Percentiles rank a stretch among this genome's conserved stretches.
Evolutionary conservation across 1,139 yeast genomes (phyloP).

Genomic region (Suhomyces maxii): DNA sequence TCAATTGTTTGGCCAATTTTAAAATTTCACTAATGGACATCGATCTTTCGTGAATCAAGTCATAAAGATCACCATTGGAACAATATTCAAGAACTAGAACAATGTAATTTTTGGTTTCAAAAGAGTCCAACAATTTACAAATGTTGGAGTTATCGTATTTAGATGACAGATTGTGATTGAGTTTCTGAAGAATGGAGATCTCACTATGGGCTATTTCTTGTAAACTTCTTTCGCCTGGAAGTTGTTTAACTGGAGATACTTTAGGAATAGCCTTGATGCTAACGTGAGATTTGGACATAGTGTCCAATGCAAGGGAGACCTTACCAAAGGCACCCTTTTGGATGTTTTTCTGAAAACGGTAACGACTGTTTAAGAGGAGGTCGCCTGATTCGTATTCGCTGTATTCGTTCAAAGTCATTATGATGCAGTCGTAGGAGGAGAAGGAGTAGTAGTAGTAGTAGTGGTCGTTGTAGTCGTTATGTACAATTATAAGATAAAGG

Average conservation of each 20-base stretch:
- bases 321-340: slow-evolving; percentile 57
- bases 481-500: slow-evolving; percentile 1
- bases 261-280: slow-evolving; percentile 44
- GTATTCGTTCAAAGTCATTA: slow-evolving; percentile 23
- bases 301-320: slow-evolving; percentile 49
- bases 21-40: slow-evolving; percentile 15
- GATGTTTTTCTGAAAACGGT: slow-evolving; percentile 37
- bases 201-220: slow-evolving; percentile 47
- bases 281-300: slow-evolving; percentile 19
- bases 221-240: slow-evolving; percentile 14
- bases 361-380: slow-evolving; percentile 31
- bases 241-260: slow-evolving; percentile 21
- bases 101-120: slow-evolving; percentile 42
- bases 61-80: slow-evolving; percentile 51
- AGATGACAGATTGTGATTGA: slow-evolving; percentile 30
- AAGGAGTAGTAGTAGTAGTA: background rate
- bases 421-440: slow-evolving; percentile 1
- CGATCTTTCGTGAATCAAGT: slow-evolving; percentile 32
- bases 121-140: slow-evolving; percentile 45
- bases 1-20: slow-evolving; percentile 33
- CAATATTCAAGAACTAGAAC: slow-evolving; percentile 53
- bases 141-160: slow-evolving; percentile 38
- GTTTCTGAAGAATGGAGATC: slow-evolving; percentile 38
- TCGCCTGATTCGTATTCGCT: slow-evolving; percentile 35
- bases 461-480: slow-evolving; percentile 6